Evolutionary conservation across 192 early-diverging fungal species (phyloP), one percentile per base, ranked within the genome.

Genomic region (Coemansia sp.): DNA sequence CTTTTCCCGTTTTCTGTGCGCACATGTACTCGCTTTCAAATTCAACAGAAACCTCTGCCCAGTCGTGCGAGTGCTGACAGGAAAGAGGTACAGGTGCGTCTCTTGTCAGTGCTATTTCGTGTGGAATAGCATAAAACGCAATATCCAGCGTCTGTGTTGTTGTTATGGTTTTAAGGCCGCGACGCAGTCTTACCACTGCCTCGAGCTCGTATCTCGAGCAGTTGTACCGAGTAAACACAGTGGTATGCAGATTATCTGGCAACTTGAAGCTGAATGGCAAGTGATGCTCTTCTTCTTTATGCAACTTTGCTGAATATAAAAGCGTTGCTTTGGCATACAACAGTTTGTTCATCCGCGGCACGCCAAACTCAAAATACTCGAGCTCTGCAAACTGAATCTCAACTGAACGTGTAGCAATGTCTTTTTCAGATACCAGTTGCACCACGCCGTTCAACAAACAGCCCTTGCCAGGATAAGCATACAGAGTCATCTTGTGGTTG

Each of bases 331-430:
- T 45, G 15, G 43, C 43, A 10, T 19, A 45, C 6, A 45, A 13
- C 10, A 45, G 43, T 45, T 45, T 45, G 27, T 27, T 53, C 14
- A 37, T 13, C 15, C 51, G 51, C 14, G 51, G 51, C 3, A 53
- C 51, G 30, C 51, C 51, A 34, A 53, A 53, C 18, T 53, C 51
- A 37, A 37, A 53, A 14, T 53, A 53, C 51, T 53, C 51, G 51
- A 17, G 27, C 51, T 53, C 51, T 24, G 33, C 24, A 37, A 53
- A 53, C 0, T 17, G 15, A n/a, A 53, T 18, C 51, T 37, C 51
- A 0, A 53, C 33, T 11, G 25, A 37, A n/a, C 24, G 24, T 5
- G 24, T 53, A 4, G 17, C 9, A n/a, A 53, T 3, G 33, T 24
- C 51, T 18, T 19, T 27, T 4, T 53, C 17, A 3, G 30, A 37